Evolutionary conservation across 805 yeast species (phyloP).

Genomic region (Ogataea philodendri): DNA sequence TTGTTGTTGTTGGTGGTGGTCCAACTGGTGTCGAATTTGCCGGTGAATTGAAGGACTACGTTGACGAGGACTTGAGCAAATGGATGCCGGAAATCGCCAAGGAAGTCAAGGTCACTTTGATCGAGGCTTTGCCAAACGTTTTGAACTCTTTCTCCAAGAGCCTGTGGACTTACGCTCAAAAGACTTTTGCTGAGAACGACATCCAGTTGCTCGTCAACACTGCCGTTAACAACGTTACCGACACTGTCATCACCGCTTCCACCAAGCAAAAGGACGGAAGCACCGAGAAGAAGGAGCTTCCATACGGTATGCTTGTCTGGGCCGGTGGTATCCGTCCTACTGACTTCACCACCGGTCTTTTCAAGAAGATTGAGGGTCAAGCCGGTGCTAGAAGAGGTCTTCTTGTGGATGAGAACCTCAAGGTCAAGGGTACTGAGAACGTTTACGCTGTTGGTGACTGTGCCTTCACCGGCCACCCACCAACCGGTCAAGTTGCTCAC

Average conservation of each 20-base stretch:
- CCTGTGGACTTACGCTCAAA: conserved; percentile 50
- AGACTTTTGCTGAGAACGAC: conserved; percentile 49
- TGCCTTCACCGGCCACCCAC: conserved; percentile 54
- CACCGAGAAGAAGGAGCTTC: conserved; percentile 39
- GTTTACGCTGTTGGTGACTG: conserved; percentile 55
- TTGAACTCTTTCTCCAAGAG: conserved; percentile 51
- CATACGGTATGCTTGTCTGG: conserved; percentile 57
- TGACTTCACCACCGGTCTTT: conserved; percentile 43
- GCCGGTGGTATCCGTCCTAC: conserved; percentile 59
- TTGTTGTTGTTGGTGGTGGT: conserved; percentile 58
- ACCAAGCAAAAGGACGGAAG: conserved; percentile 44
- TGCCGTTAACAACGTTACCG: conserved; percentile 49
- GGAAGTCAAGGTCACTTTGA: conserved; percentile 48
- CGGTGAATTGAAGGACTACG: conserved; percentile 55
- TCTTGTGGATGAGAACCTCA: conserved; percentile 46
- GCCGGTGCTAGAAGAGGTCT: conserved; percentile 54
- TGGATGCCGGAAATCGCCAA: conserved; percentile 55
- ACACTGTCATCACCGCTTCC: conserved; percentile 41
- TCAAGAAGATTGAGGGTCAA: conserved; percentile 48
- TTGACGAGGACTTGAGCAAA: conserved; percentile 51
- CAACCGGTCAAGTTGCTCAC: conserved; percentile 59
- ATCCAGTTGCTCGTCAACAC: conserved; percentile 47
- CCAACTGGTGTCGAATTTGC: conserved; percentile 61
- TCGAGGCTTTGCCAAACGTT: conserved; percentile 54
- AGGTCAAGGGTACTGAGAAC: conserved; percentile 48